Base-by-base conservation (phyloP, 805 yeast species). In the Barnettozyma californica region DNA sequence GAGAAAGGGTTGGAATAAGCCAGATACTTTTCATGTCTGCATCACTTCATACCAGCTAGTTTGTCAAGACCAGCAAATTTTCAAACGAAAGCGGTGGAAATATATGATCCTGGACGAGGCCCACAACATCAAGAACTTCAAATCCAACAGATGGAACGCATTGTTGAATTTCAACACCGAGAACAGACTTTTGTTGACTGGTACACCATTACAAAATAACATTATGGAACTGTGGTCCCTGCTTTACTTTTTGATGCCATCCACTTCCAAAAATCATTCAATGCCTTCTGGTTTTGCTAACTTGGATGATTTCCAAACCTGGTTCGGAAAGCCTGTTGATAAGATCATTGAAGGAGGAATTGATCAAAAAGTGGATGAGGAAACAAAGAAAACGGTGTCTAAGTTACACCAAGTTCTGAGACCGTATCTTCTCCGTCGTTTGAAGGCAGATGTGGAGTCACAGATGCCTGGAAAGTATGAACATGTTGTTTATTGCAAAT, bases 381-480 rank as follows among this genome's bases (percentile, higher is more conserved):
- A 94, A 59, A 89, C 98, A 0, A 78, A 78, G 52, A 80, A 81
- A 52, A 91, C 97, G 0, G 96, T 94, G 27, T 73, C 87, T 11
- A 86, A 95, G 61, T 73, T 94, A 47, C 99, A 94, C 67, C 95
- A 89, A 64, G 96, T 94, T 19, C 70, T 94, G 56, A 78, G 99
- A 54, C 99, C 99, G 0, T 94, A 92, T 60, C 70, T 94, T 36
- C 70, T 94, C 51, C 81, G 99, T 64, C 81, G 99, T 55, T 76
- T 94, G 61, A 94, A 94, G 64, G 89, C 87, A 19, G 99, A 94
- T 67, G 99, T 94, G 13, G 99, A 94, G 60, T 90, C 92, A 61
- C 99, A 94, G 67, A 94, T 94, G 99, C 99, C 99, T 1, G 97
- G 87, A 0, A 94, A 94, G 62, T 87, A 90, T 65, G 99, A 94